Evolutionary conservation across 31 red algal species (phyloP).

Genomic region (Bonnemaisonia californica): DNA sequence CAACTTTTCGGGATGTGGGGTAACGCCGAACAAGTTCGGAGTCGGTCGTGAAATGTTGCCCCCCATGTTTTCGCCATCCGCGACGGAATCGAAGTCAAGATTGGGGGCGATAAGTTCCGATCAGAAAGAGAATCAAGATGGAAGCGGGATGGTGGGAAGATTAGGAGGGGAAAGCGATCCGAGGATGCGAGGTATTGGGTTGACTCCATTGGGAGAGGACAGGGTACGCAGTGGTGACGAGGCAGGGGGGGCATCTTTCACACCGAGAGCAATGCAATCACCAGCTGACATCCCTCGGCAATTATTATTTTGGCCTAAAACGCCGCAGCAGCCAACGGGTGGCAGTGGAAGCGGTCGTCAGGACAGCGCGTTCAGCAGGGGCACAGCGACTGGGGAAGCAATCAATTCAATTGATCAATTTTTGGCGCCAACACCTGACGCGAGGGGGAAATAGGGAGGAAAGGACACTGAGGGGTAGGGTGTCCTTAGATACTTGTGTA

Average conservation of each 20-base stretch:
- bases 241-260: neutral
- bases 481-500: neutral
- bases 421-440: slow-evolving; percentile 60
- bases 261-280: neutral
- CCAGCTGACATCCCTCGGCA: slow-evolving; percentile 45
- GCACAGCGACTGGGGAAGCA: slow-evolving; percentile 25
- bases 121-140: neutral
- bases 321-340: slow-evolving; percentile 42
- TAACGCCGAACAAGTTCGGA: neutral
- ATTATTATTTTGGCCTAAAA: slow-evolving; percentile 55
- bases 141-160: neutral
- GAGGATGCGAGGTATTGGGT: slow-evolving; percentile 18
- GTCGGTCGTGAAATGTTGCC: slow-evolving; percentile 9
- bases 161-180: neutral
- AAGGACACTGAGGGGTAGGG: neutral
- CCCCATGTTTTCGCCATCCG: slow-evolving; percentile 20
- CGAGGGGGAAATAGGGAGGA: slow-evolving; percentile 43
- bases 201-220: slow-evolving; percentile 17
- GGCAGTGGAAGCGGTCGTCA: slow-evolving; percentile 34
- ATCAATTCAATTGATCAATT: slow-evolving; percentile 59
- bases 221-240: neutral
- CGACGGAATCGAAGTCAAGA: neutral
- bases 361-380: slow-evolving; percentile 34
- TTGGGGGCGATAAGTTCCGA: neutral
- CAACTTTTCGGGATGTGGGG: slow-evolving; percentile 8